Evolutionary conservation across 306 rosid genomes (phyloP), one percentile per base, ranked within the genome.

Genomic region (Citrullus amarus): DNA sequence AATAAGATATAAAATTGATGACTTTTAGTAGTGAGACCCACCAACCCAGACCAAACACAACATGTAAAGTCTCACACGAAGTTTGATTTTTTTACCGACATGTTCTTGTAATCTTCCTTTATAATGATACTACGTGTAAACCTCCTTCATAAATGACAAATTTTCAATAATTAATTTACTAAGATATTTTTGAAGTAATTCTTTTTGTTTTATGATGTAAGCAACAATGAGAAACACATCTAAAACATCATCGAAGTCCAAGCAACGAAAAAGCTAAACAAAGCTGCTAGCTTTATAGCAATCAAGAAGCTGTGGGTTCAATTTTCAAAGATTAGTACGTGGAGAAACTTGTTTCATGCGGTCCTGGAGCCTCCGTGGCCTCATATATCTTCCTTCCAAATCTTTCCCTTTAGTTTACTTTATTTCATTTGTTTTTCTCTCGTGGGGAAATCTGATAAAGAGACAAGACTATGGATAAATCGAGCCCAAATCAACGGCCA

Each of bases 401-500:
- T 16, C 43, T 30, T 50, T 38, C 67, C 54, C 20, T 32, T 13
- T 17, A 57, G 44, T 72, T 72, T 8, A 15, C 77, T 50, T 72
- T 8, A 57, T 76, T 58, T 60, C 9, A 2, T 60, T 58, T 44
- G 28, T 77, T 44, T 53, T 60, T 60, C 28, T 60, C 25, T 46
- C n/a, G 51, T 7, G 32, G 46, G 6, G 17, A 76, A 76, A 76
- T 54, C 17, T 25, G 12, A 77, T 8, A 43, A 39, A 30, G 9
- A 13, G 72, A 62, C 72, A 78, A 78, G 39, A 62, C 14, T 56
- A 22, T 56, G 79, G 80, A 59, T 78, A 78, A 78, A 44, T 41
- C 14, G 81, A 28, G 9, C 48, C 43, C 39, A 56, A 79, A 79
- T 79, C 81, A 69, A 39, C 77, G 81, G 81, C 3, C 57, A 32